A percentile compares a stretch with the other conserved stretches of the same genome.
Evolutionary conservation across 1,284 basidiomycete genomes (phyloP).

Genomic region (Thelephora terrestris): DNA sequence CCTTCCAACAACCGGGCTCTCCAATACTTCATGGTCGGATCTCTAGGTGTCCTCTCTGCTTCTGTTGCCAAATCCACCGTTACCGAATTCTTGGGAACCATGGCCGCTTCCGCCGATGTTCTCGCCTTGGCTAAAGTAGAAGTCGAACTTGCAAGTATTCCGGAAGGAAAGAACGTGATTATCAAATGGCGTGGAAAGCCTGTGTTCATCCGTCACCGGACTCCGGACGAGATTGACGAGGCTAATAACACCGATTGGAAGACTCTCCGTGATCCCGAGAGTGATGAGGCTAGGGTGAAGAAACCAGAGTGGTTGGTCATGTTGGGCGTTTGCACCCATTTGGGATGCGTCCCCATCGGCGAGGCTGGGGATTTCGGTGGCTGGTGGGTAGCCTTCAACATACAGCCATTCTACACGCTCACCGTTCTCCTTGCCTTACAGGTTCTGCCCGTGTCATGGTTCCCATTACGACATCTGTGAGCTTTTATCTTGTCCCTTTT

Average conservation of each 20-base stretch:
- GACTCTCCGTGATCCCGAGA: constrained; percentile 85
- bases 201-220: constrained; percentile 98
- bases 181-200: constrained; percentile 99
- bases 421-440: constrained; percentile 19
- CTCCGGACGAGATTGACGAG: constrained; percentile 87
- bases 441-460: constrained; percentile 97
- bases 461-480: constrained; percentile 94
- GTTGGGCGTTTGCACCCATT: constrained; percentile 97
- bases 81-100: constrained; percentile 90
- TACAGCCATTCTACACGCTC: constrained; percentile 2
- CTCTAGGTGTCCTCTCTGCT: constrained; percentile 89
- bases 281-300: constrained; percentile 83
- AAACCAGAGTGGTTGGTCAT: constrained; percentile 98
- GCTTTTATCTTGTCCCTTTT: constrained; percentile 17
- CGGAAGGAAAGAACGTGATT: constrained; percentile 96
- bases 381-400: constrained; percentile 48
- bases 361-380: constrained; percentile 98
- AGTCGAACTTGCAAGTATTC: constrained; percentile 84
- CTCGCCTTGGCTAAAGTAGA: constrained; percentile 98
- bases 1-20: constrained; percentile 72
- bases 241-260: constrained; percentile 83
- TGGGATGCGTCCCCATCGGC: constrained; percentile 98
- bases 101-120: constrained; percentile 97
- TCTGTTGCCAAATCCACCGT: constrained; percentile 92
- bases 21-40: constrained; percentile 97